A percentile compares a stretch with the other conserved stretches of the same genome.
Evolutionary conservation across 1,139 yeast species (phyloP).

Genomic region (Zhuliangozyma parablackwelliae): DNA sequence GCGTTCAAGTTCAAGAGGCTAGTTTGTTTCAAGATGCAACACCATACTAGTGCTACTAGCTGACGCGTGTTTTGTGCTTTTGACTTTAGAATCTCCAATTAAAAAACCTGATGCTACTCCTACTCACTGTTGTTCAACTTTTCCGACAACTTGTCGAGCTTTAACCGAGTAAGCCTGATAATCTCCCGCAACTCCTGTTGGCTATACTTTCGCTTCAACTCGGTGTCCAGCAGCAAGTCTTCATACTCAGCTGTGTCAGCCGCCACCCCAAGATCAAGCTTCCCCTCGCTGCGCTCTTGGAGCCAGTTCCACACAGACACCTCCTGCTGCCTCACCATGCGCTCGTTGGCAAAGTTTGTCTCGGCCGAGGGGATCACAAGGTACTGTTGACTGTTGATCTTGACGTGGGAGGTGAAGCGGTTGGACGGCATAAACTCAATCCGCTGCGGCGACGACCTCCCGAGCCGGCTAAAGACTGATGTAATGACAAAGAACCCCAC

Average conservation of each 20-base stretch:
- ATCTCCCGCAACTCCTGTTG: slow-evolving; percentile 54
- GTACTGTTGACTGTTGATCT: slow-evolving; percentile 40
- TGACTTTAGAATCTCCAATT: too few relatives aligned
- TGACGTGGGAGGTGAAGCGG: slow-evolving; percentile 13
- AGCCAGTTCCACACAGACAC: slow-evolving; percentile 81
- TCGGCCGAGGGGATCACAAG: slow-evolving; percentile 45
- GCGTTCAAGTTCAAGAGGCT: too few relatives aligned
- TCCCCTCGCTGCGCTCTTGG: slow-evolving; percentile 44
- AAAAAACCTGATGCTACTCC: too few relatives aligned
- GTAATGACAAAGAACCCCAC: slow-evolving; percentile 12
- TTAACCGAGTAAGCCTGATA: slow-evolving; percentile 49
- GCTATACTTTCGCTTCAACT: slow-evolving; percentile 18
- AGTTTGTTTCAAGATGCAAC: too few relatives aligned
- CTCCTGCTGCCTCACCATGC: slow-evolving; percentile 47
- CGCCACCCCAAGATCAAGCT: slow-evolving; percentile 12
- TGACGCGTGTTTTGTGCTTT: too few relatives aligned
- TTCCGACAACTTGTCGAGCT: slow-evolving; percentile 31
- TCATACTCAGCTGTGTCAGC: slow-evolving; percentile 7
- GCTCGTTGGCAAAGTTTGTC: slow-evolving; percentile 31
- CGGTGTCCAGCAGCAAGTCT: slow-evolving; percentile 4
- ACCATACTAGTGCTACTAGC: too few relatives aligned
- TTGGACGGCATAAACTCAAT: slow-evolving; percentile 9
- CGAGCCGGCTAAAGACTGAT: slow-evolving; percentile 5
- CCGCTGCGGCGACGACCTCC: neutral
- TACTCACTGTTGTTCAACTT: slow-evolving; percentile 2